Evolutionary conservation across 2,329 filamentous ascomycete species (phyloP).

Genomic region (Diaporthe capsici): DNA sequence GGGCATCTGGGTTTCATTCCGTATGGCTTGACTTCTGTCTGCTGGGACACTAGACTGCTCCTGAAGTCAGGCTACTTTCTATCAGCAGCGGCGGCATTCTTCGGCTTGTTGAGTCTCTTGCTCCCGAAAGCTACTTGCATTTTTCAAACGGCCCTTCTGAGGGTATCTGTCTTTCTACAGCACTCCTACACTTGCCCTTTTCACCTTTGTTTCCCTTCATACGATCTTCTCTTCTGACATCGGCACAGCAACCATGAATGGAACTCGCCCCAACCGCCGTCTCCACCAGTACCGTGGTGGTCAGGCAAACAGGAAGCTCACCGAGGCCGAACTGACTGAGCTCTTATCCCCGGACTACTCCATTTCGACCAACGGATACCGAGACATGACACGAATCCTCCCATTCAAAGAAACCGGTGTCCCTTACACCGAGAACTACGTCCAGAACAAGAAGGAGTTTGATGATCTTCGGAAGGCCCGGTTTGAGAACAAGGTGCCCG

Average conservation of each 20-base stretch:
- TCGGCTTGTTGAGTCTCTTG: background rate
- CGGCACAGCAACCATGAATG: conserved; percentile 11
- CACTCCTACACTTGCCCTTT: background rate
- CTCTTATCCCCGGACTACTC: background rate
- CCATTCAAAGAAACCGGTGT: background rate
- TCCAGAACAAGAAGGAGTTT: conserved; percentile 1
- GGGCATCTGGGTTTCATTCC: too few relatives aligned
- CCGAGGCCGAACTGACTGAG: background rate
- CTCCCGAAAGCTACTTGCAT: background rate
- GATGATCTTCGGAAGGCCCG: conserved; percentile 6
- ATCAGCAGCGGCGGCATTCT: too few relatives aligned
- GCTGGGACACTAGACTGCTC: background rate
- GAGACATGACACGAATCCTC: background rate
- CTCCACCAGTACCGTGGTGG: conserved; percentile 1
- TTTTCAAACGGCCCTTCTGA: background rate
- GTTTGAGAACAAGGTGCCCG: background rate
- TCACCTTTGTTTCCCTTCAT: background rate
- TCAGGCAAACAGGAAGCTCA: background rate
- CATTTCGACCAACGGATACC: background rate
- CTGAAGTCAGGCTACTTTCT: background rate
- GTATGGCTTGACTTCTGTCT: background rate
- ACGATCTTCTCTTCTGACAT: background rate
- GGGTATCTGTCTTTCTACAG: background rate
- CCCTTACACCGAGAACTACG: conserved; percentile 9
- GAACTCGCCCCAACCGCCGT: conserved; percentile 5